Conservation (phyloP, 495 filamentous ascomycete genomes). For the Podospora pseudopauciseta region DNA sequence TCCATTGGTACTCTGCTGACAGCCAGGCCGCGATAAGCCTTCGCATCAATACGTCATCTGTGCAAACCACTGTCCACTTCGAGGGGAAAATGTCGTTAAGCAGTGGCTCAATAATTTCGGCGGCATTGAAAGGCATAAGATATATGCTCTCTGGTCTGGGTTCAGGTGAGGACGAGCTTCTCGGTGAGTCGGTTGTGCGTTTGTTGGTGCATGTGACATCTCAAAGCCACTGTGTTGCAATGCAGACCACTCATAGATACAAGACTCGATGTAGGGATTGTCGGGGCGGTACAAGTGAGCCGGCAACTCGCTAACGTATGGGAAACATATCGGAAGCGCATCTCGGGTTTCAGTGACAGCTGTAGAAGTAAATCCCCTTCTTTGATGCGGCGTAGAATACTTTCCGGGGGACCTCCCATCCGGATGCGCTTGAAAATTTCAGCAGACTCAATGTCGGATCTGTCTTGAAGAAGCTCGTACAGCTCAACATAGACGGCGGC, state of each 20-base stretch:
- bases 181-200: background rate
- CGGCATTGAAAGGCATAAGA: constrained; percentile 30
- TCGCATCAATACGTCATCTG: constrained; percentile 27
- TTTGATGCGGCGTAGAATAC: constrained; percentile 29
- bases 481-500: background rate
- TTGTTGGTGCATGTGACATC: background rate
- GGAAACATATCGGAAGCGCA: constrained; percentile 33
- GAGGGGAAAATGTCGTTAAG: constrained; percentile 23
- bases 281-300: constrained; percentile 11
- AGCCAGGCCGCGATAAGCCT: constrained; percentile 24
- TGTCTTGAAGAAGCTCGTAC: background rate
- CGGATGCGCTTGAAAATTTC: constrained; percentile 32
- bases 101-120: constrained; percentile 24
- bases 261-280: constrained; percentile 30
- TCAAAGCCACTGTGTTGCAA: background rate
- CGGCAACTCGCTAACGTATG: constrained; percentile 27
- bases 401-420: constrained; percentile 24
- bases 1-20: constrained; percentile 24
- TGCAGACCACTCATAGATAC: constrained; percentile 24
- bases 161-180: background rate
- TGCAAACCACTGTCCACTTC: constrained; percentile 28
- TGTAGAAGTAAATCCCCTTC: constrained; percentile 34
- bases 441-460: constrained; percentile 22
- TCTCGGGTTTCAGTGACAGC: constrained; percentile 30
- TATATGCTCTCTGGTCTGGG: constrained; percentile 3